Evolutionary conservation across 2,329 filamentous ascomycete species (phyloP).

Genomic region (Sporothrix pallida): DNA sequence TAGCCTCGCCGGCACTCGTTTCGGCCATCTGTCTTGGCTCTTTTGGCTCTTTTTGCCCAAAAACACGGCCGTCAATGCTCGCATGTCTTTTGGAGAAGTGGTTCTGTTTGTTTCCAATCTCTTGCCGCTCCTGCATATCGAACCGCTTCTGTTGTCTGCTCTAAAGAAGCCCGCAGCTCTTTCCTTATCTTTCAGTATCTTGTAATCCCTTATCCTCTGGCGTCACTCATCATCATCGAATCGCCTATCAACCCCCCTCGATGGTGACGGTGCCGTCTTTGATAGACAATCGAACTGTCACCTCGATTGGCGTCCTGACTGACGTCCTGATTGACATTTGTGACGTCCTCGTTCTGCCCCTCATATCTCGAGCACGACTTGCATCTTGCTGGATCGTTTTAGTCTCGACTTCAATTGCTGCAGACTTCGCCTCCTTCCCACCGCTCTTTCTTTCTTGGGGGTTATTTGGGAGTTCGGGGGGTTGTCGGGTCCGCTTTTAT

Average conservation of each 20-base stretch:
- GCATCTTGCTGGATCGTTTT: background rate
- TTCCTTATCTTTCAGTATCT: background rate
- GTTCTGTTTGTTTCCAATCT: background rate
- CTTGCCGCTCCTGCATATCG: background rate
- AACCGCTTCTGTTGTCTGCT: background rate
- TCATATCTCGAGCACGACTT: background rate
- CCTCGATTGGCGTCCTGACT: background rate
- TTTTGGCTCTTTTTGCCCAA: background rate
- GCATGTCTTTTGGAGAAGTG: background rate
- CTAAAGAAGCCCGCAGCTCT: too few relatives aligned
- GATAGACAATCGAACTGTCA: background rate
- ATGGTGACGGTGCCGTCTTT: background rate
- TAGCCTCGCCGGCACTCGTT: constrained; percentile 19
- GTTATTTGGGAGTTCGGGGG: background rate
- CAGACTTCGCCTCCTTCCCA: constrained; percentile 23
- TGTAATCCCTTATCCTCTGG: background rate
- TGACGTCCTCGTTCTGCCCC: background rate
- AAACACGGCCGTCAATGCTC: background rate
- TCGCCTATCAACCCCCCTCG: background rate
- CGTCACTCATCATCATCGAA: constrained; percentile 6
- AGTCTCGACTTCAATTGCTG: background rate
- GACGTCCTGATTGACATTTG: background rate
- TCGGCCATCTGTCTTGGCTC: background rate
- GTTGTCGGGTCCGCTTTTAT: constrained; percentile 7
- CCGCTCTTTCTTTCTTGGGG: constrained; percentile 17